Conservation (phyloP, 2,329 filamentous ascomycete species). For the Eutypella sp. region DNA sequence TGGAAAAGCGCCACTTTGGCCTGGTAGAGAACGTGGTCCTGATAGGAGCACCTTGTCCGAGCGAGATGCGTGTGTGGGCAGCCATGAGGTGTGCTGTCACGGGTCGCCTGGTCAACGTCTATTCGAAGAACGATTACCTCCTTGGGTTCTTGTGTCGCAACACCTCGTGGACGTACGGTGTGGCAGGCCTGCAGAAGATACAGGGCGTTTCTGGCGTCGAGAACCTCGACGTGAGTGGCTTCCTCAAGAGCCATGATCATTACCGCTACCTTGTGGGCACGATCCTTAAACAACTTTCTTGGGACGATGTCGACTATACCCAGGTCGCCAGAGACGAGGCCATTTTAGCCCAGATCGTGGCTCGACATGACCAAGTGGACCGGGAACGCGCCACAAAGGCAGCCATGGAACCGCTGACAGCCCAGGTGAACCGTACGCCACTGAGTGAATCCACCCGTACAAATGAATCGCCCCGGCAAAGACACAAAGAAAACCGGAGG, state of each 20-base stretch:
- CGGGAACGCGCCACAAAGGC: constrained; percentile 3
- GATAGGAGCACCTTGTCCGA: constrained; percentile 76
- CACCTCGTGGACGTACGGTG: constrained; percentile 73
- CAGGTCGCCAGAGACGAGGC: constrained; percentile 27
- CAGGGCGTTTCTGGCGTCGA: constrained; percentile 61
- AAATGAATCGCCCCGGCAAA: constrained; percentile 1
- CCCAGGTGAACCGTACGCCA: neutral
- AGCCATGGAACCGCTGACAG: neutral
- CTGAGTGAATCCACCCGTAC: neutral
- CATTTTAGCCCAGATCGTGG: constrained; percentile 22
- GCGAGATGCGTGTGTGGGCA: constrained; percentile 68
- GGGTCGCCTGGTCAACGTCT: constrained; percentile 86
- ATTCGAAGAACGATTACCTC: constrained; percentile 80
- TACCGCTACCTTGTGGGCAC: constrained; percentile 64
- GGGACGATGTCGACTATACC: constrained; percentile 57
- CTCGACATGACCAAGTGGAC: constrained; percentile 16
- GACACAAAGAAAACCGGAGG: constrained; percentile 4
- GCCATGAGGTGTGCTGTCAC: constrained; percentile 72
- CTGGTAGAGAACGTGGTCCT: constrained; percentile 78
- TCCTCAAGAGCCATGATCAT: constrained; percentile 63
- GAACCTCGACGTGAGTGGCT: constrained; percentile 61
- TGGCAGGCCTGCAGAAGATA: constrained; percentile 77
- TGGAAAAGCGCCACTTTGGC: constrained; percentile 75
- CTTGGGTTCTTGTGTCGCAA: constrained; percentile 84
- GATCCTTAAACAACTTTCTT: constrained; percentile 62